These are phyloP conservation scores for Guadua angustifolia DNA, from an alignment of 176 grass and related monocot species.

Conservation along the genomic window DNA sequence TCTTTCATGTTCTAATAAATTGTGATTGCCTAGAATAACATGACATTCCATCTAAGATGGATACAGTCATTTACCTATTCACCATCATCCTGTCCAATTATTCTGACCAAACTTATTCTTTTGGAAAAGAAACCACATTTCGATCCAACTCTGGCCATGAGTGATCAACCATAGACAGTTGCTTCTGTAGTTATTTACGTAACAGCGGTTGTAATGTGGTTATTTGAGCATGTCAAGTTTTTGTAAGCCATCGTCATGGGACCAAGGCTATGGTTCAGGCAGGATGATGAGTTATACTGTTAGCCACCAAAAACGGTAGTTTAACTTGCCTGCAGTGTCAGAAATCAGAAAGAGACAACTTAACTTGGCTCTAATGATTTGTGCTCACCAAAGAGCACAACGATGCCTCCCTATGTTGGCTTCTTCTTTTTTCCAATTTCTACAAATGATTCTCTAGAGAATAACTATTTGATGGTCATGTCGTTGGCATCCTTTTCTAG, in stretches of 20 bases:
- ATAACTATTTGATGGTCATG: no score
- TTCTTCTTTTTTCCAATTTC: neutral
- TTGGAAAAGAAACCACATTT: neutral
- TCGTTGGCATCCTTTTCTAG: no score
- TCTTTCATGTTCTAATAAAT: neutral
- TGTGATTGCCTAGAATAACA: neutral
- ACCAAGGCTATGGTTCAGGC: neutral
- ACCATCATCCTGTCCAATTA: neutral
- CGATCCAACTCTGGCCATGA: neutral
- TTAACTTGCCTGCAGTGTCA: neutral
- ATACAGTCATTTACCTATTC: neutral
- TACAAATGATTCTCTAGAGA: no score
- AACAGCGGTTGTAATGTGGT: neutral
- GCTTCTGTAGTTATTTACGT: neutral
- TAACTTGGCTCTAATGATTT: neutral
- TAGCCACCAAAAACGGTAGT: neutral
- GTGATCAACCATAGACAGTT: neutral
- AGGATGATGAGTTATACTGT: neutral
- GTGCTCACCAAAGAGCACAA: neutral
- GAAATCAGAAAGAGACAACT: neutral
- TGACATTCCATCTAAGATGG: neutral
- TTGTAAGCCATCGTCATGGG: neutral
- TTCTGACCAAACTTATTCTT: neutral
- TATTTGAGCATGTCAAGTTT: neutral
- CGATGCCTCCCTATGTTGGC: neutral